These are phyloP conservation scores for Lantana camara DNA, from an alignment of 257 asterid species.

Conservation along the genomic window DNA sequence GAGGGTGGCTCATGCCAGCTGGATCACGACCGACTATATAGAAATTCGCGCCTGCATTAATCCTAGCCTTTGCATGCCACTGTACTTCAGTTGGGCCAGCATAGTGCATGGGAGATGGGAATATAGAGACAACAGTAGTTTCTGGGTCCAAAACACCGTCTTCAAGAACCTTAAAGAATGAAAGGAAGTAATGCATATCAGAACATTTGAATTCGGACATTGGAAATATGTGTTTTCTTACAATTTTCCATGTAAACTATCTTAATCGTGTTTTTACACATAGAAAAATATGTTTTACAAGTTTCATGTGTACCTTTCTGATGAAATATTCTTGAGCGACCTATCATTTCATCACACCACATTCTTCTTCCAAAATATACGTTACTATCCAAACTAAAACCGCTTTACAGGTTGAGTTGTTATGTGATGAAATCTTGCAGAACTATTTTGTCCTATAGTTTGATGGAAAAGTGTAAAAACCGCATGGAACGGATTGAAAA, in stretches of 20 bases:
- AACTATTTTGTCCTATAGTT: no score
- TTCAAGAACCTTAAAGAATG: slow-evolving; percentile 55
- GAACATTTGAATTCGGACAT: not conserved
- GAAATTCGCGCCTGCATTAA: slow-evolving; percentile 74
- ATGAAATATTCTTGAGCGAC: no score
- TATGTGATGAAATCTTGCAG: no score
- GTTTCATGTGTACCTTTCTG: no score
- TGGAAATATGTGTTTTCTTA: not conserved
- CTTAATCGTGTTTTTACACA: no score
- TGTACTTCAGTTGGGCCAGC: slow-evolving; percentile 86
- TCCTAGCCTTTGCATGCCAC: slow-evolving; percentile 82
- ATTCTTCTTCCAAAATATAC: no score
- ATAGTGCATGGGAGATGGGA: slow-evolving; percentile 83
- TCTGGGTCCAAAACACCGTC: slow-evolving; percentile 77
- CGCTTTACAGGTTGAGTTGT: no score
- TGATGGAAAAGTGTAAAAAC: no score
- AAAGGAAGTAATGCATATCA: not conserved
- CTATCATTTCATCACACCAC: no score
- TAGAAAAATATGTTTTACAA: no score
- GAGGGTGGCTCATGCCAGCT: slow-evolving; percentile 80
- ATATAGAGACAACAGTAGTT: slow-evolving; percentile 75
- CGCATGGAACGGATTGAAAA: no score
- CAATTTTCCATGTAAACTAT: not conserved
- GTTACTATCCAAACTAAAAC: no score
- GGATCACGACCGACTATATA: slow-evolving; percentile 80